These are phyloP conservation scores for Saprolegnia diclina DNA, from an alignment of 352 stramenopile genomes.

Conservation along the genomic window DNA sequence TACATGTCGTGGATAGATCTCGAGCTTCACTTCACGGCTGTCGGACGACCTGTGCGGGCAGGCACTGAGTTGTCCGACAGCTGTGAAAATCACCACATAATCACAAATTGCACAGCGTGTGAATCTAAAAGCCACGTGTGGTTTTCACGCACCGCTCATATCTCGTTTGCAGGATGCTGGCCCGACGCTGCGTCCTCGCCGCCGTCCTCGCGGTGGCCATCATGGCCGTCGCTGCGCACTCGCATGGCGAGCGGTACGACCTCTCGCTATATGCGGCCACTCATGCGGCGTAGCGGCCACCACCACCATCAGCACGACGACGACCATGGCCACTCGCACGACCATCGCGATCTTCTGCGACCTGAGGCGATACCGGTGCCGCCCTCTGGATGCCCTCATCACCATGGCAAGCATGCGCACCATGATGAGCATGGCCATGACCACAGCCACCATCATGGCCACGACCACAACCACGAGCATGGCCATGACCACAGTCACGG, in stretches of 20 bases:
- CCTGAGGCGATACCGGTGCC: background rate
- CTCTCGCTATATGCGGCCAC: background rate
- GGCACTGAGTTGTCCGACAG: too few species aligned
- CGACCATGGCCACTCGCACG: constrained; percentile 14
- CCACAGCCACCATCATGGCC: constrained; percentile 26
- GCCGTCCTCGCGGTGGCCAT: too few species aligned
- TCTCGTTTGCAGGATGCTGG: too few species aligned
- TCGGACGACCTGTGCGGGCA: too few species aligned
- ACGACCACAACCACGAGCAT: constrained; percentile 31
- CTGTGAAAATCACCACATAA: too few species aligned
- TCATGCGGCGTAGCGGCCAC: background rate
- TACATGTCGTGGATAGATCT: too few species aligned
- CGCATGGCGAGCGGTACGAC: background rate
- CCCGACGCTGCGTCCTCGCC: too few species aligned
- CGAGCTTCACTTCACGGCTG: too few species aligned
- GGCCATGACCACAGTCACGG: constrained; percentile 25
- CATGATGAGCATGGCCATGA: constrained; percentile 15
- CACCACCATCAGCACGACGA: constrained; percentile 1
- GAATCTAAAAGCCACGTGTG: too few species aligned
- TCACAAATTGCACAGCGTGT: too few species aligned
- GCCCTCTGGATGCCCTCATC: too few species aligned
- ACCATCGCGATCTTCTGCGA: background rate
- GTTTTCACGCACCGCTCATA: too few species aligned
- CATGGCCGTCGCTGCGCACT: background rate
- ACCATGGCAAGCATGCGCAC: background rate